phyloP scores from a whole-genome alignment of 768 basidiomycete genomes.

The Kwoniella sp. region DNA sequence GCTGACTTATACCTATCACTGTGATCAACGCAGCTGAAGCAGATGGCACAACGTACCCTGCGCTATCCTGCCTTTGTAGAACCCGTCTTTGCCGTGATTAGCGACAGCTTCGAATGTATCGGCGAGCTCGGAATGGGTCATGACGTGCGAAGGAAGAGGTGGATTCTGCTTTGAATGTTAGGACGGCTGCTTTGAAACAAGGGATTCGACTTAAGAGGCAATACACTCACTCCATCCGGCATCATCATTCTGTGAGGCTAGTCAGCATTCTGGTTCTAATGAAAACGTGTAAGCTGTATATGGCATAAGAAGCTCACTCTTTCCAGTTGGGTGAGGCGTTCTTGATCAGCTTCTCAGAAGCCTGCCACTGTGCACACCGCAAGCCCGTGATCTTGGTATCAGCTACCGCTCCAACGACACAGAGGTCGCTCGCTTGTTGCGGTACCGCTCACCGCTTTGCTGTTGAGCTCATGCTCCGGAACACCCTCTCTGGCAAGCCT shows the following conservation, averaged over 20 bases:
- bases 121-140: constrained; percentile 78
- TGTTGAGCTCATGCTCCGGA: constrained; percentile 83
- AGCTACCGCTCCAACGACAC: background rate
- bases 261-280: background rate
- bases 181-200: background rate
- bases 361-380: constrained; percentile 58
- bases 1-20: background rate
- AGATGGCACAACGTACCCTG: constrained; percentile 68
- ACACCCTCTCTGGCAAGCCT: constrained; percentile 90
- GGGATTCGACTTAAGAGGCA: constrained; percentile 74
- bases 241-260: constrained; percentile 48
- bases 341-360: constrained; percentile 71
- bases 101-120: constrained; percentile 79
- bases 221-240: constrained; percentile 45
- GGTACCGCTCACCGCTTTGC: constrained; percentile 60
- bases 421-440: background rate
- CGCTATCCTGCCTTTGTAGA: constrained; percentile 89
- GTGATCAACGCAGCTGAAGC: background rate
- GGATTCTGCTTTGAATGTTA: constrained; percentile 54
- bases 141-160: constrained; percentile 81
- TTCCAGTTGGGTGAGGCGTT: constrained; percentile 79
- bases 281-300: background rate
- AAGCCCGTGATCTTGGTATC: background rate
- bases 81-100: constrained; percentile 82
- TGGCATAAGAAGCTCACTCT: constrained; percentile 58